Conservation (phyloP, 495 filamentous ascomycete species). For the Daldinia caldariorum region DNA sequence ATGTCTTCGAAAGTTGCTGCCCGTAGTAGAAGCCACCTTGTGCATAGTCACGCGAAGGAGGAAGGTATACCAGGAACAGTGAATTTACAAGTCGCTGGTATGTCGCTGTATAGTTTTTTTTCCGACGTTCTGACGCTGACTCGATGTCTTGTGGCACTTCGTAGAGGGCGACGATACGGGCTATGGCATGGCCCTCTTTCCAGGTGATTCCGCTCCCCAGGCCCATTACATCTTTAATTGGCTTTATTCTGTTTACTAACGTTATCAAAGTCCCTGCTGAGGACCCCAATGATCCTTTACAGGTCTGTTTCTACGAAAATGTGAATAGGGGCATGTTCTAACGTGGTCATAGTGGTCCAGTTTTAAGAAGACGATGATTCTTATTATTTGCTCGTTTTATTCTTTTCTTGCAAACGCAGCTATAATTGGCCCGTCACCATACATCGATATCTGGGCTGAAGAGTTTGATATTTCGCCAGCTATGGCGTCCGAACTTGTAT, state of each 20-base stretch:
- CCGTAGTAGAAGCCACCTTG: slow-evolving; percentile 33
- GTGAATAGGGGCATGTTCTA: slow-evolving; percentile 9
- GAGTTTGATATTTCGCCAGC: slow-evolving; percentile 63
- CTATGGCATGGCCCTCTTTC: slow-evolving; percentile 68
- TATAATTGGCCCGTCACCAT: slow-evolving; percentile 67
- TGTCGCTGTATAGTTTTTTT: slow-evolving; percentile 9
- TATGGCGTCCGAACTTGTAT: slow-evolving; percentile 65
- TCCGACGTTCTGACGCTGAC: neutral
- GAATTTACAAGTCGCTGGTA: slow-evolving; percentile 59
- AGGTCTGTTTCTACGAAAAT: slow-evolving; percentile 45
- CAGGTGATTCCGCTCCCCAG: slow-evolving; percentile 26
- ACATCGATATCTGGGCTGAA: slow-evolving; percentile 66
- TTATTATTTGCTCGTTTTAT: slow-evolving; percentile 67
- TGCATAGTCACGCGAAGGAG: slow-evolving; percentile 66
- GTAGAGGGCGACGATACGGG: slow-evolving; percentile 69
- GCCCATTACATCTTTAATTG: neutral
- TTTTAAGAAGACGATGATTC: slow-evolving; percentile 68
- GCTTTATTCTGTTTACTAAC: neutral
- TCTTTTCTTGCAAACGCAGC: slow-evolving; percentile 70
- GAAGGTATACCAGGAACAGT: slow-evolving; percentile 68
- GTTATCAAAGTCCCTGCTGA: slow-evolving; percentile 60
- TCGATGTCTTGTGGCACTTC: slow-evolving; percentile 1
- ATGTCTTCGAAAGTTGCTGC: slow-evolving; percentile 28
- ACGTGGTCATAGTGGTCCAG: slow-evolving; percentile 59
- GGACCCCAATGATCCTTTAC: slow-evolving; percentile 72